phyloP scores from a whole-genome alignment of 768 basidiomycete genomes.

The Amanita pallidorosea region DNA sequence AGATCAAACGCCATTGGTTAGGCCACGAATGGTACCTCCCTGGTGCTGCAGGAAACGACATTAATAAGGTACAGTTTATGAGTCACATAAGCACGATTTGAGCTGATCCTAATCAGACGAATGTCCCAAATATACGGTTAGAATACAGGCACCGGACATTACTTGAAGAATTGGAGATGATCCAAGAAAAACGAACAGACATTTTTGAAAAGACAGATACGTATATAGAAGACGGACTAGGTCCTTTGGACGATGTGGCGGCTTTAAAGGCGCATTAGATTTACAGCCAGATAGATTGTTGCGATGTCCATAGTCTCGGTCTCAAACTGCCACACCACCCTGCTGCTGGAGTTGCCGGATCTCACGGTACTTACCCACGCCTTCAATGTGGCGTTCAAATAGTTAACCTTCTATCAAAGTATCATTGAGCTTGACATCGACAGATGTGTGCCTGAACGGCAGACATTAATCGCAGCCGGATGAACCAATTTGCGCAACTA shows the following conservation, averaged over 20 bases:
- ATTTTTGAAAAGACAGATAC: neutral
- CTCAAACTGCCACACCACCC: too few species aligned
- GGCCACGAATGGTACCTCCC: slow-evolving; percentile 91
- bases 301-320: too few species aligned
- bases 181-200: neutral
- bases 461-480: neutral
- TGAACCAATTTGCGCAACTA: neutral
- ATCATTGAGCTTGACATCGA: too few species aligned
- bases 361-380: too few species aligned
- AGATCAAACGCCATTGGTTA: slow-evolving; percentile 91
- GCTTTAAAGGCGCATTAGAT: neutral
- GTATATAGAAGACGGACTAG: neutral
- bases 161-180: slow-evolving; percentile 54
- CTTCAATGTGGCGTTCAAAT: too few species aligned
- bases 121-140: slow-evolving; percentile 86
- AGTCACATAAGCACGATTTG: neutral
- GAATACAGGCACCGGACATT: slow-evolving; percentile 89
- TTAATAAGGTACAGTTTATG: slow-evolving; percentile 61
- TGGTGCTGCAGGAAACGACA: slow-evolving; percentile 90
- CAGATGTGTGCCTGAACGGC: neutral
- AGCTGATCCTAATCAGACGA: slow-evolving; percentile 56
- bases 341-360: too few species aligned
- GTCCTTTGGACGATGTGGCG: neutral
- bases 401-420: too few species aligned
- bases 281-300: too few species aligned